Evolutionary conservation across 495 filamentous ascomycete species (phyloP), one percentile per base, ranked within the genome.

Genomic region (Immersiella caudata): DNA sequence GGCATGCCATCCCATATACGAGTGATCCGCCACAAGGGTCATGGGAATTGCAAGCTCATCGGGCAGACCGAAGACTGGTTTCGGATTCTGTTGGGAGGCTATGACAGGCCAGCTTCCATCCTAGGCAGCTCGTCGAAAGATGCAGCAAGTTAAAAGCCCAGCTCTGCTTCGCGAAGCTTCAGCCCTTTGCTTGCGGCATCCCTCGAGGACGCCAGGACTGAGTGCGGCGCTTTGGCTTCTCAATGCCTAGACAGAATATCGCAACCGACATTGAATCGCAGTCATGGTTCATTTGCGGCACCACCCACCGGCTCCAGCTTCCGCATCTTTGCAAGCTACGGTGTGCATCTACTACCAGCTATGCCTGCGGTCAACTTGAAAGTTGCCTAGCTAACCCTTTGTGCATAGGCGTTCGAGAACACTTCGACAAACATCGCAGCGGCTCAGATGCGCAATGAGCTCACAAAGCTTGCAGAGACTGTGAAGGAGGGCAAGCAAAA

Each of bases 351-450:
- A 25, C 40, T 46, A 18, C 40, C 40, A 46, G 40, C 40, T 46
- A 46, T 46, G 16, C 2, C 16, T 46, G 40, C 40, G 14, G 11
- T 46, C 16, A 22, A 57, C 54, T 5, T 7, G 40, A 46, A 46
- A 14, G 40, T 14, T 12, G 9, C 40, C 14, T 46, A 12, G 11
- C 46, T 54, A 55, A 54, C 26, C 27, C 24, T n/a, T 16, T 64
- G 20, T 54, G 16, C 1, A 21, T 22, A 99, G 95, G 94, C 95
- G 55, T 99, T 99, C 79, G 95, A 99, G 79, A 97, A 98, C 87
- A 95, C 96, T 60, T 97, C 95, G 54, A 99, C 95, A 69, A 96
- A 91, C 69, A 94, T 99, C 63, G 96, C 95, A 61, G 95, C 95
- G 22, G 94, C 92, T 58, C 95, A 99, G 84, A 99, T 99, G 95